Conservation (phyloP, 345 rosid species). For the Salix brachista region DNA sequence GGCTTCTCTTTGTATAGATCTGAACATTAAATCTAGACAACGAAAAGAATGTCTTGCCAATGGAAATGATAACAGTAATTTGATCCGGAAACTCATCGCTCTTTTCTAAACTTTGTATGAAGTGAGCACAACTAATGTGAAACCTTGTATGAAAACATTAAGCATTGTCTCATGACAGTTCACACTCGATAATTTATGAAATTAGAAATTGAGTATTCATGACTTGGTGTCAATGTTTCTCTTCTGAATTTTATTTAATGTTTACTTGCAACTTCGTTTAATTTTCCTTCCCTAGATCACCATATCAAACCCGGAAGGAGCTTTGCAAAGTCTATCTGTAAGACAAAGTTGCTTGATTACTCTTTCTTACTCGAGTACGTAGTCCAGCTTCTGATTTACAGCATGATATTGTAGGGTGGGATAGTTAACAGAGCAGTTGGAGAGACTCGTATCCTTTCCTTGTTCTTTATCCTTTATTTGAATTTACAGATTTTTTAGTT, state of each 20-base stretch:
- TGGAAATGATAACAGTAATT: background rate
- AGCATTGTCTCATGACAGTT: background rate
- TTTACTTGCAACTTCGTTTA: slow-evolving; percentile 10
- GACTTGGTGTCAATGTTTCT: background rate
- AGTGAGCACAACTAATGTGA: background rate
- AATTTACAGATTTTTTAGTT: background rate
- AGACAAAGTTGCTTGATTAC: slow-evolving; percentile 25
- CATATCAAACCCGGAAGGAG: slow-evolving; percentile 48
- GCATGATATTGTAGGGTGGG: slow-evolving; percentile 56
- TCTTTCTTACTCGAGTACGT: slow-evolving; percentile 7
- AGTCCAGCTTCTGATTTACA: slow-evolving; percentile 24
- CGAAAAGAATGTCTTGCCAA: background rate
- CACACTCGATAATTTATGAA: background rate
- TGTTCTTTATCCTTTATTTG: background rate
- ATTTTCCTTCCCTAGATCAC: slow-evolving; percentile 39
- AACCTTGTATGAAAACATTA: background rate
- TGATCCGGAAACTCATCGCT: background rate
- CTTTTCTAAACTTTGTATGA: background rate
- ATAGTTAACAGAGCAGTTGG: slow-evolving; percentile 81
- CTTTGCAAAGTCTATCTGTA: slow-evolving; percentile 66
- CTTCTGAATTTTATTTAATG: background rate
- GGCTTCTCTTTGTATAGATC: background rate
- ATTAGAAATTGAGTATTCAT: background rate
- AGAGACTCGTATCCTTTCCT: slow-evolving; percentile 78
- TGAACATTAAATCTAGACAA: background rate